Percentiles rank a stretch among this genome's conserved stretches.
phyloP scores from a whole-genome alignment of 2,329 filamentous ascomycete species.

The Lecanoromycetidae sp. region DNA sequence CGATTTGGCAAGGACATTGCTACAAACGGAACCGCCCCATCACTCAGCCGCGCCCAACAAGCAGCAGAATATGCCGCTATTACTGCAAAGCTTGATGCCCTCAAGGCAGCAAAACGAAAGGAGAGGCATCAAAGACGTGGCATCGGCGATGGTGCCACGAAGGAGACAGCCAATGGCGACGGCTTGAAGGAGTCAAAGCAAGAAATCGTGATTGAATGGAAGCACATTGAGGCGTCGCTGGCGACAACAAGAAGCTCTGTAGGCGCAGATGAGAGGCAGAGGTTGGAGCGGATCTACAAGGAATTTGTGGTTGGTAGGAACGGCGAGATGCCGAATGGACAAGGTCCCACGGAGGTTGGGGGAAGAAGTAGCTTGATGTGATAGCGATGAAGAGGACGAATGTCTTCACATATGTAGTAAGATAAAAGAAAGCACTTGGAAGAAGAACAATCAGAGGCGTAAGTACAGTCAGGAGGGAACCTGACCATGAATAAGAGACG shows the following conservation, averaged over 20 bases:
- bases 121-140: constrained; percentile 42
- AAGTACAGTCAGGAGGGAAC: too few relatives aligned
- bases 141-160: constrained; percentile 11
- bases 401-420: too few relatives aligned
- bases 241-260: constrained; percentile 71
- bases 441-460: too few relatives aligned
- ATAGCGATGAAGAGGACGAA: too few relatives aligned
- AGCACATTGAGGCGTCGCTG: constrained; percentile 68
- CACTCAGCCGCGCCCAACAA: constrained; percentile 41
- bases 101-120: constrained; percentile 59
- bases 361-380: constrained; percentile 90
- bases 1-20: constrained; percentile 57
- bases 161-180: constrained; percentile 21
- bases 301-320: constrained; percentile 90
- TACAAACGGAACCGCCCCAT: constrained; percentile 29
- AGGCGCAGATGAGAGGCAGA: constrained; percentile 58
- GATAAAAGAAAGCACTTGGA: too few relatives aligned
- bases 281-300: constrained; percentile 69
- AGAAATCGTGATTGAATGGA: constrained; percentile 75
- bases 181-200: constrained; percentile 34
- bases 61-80: constrained; percentile 70
- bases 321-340: constrained; percentile 88
- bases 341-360: constrained; percentile 83
- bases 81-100: constrained; percentile 65
- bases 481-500: too few relatives aligned